Base-by-base conservation (phyloP, 805 yeast genomes). In the Grigorovia jiainica region DNA sequence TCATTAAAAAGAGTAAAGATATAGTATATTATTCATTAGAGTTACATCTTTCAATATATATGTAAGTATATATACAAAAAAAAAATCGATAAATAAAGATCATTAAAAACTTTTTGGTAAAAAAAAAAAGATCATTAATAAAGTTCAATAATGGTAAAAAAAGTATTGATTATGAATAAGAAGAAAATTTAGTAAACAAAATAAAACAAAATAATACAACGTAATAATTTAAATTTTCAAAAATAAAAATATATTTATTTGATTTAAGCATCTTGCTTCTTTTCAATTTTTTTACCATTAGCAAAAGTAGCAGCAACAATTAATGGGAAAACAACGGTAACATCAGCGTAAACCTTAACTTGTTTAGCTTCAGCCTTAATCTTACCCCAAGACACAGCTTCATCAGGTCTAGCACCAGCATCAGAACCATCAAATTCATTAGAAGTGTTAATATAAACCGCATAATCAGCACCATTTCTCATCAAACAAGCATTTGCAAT, bases 401-500 rank as follows among this genome's bases (percentile, higher is more conserved):
- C 99, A 62, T 92, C 98, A 1, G 97, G 97, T 61, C 98, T 78
- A 5, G 98, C 98, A 50, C 98, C 98, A 9, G 98, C 97, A 64
- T 92, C 98, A 19, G 96, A 86, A 37, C 98, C 98, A 60, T 92
- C 99, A 55, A 87, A 92, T 62, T 92, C 99, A 67, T 92, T 97
- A 37, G 96, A 98, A 13, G 99, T 92, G 65, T 92, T 92, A 61
- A 92, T 90, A 65, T 77, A 92, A 16, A 92, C 96, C 5, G 98
- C 97, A 60, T 81, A 87, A 62, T 92, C 99, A 18, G 99, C 98
- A 56, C 99, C 99, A 55, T 92, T 94, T 71, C 99, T 82, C 99
- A 92, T 92, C 53, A 92, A 71, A 61, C 97, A 90, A 11, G 99
- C 98, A 58, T 92, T 92, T 55, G 95, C 89, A 53, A 92, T 92